Conservation (phyloP, 495 filamentous ascomycete genomes). For the Aspergillus coremiiformis region DNA sequence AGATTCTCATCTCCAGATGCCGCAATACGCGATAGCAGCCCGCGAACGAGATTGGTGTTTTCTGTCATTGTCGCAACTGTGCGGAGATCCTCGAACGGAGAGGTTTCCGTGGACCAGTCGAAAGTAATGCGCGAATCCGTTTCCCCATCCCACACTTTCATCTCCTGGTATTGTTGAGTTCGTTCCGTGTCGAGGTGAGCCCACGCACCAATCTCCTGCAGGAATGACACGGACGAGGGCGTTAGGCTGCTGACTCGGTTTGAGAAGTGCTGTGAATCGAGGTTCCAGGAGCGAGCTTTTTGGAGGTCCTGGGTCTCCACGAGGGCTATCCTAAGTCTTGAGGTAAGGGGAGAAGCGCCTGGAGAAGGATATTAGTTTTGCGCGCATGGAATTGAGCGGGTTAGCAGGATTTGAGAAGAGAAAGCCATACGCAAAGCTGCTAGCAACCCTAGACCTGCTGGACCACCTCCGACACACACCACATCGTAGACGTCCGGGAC, state of each 20-base stretch:
- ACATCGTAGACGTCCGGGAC: conserved; percentile 72
- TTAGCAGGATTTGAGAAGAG: neutral
- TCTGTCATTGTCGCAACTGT: conserved; percentile 95
- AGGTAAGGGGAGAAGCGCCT: conserved; percentile 65
- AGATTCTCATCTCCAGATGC: conserved; percentile 55
- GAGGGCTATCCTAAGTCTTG: conserved; percentile 74
- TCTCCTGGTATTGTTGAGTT: conserved; percentile 83
- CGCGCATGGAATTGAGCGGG: neutral
- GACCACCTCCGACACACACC: conserved; percentile 93
- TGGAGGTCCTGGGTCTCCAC: conserved; percentile 80
- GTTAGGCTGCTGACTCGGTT: conserved; percentile 95
- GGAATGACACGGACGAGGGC: conserved; percentile 66
- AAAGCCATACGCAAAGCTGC: conserved; percentile 68
- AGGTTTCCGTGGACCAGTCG: conserved; percentile 55
- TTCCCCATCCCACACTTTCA: conserved; percentile 96
- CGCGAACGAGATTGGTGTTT: conserved; percentile 79
- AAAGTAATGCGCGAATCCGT: conserved; percentile 82
- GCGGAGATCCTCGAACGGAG: conserved; percentile 37
- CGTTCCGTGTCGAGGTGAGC: conserved; percentile 58
- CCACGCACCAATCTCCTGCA: conserved; percentile 81
- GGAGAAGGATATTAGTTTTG: neutral
- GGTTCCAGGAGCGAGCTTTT: conserved; percentile 55
- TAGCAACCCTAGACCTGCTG: conserved; percentile 82
- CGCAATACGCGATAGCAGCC: conserved; percentile 60
- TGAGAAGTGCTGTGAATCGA: conserved; percentile 66